Conservation (phyloP, 1,139 yeast genomes). For the Scheffersomyces insectosa region DNA sequence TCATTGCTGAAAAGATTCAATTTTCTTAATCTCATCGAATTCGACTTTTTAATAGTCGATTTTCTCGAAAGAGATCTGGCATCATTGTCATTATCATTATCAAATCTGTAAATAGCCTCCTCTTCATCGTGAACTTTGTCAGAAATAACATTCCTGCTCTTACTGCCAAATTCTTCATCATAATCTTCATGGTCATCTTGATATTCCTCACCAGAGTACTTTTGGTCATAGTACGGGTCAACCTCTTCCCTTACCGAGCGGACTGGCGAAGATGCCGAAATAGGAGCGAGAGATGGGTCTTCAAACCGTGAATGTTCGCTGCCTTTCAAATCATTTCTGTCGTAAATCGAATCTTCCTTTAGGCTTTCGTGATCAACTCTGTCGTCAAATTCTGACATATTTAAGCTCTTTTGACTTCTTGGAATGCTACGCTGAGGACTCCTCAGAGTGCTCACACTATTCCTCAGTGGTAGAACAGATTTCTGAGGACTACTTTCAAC, state of each 20-base stretch:
- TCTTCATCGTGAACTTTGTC: slow-evolving; percentile 18
- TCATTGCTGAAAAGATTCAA: slow-evolving; percentile 35
- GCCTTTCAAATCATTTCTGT: background rate
- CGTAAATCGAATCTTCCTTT: too few species aligned
- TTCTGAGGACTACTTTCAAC: too few species aligned
- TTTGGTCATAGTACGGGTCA: too few species aligned
- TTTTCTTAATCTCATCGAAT: slow-evolving; percentile 46
- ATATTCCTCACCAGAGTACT: too few species aligned
- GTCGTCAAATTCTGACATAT: background rate
- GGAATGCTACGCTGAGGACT: background rate
- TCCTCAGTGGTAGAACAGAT: too few species aligned
- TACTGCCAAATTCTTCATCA: too few species aligned
- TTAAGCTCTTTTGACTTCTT: background rate
- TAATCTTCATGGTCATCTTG: too few species aligned
- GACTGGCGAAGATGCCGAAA: background rate
- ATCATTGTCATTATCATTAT: slow-evolving; percentile 20
- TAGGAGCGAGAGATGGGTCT: background rate
- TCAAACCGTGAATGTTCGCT: background rate
- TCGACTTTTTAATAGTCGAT: slow-evolving; percentile 41
- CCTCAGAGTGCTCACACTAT: too few species aligned
- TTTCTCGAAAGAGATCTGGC: slow-evolving; percentile 35
- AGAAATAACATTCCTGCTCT: too few species aligned
- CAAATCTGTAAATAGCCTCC: slow-evolving; percentile 35
- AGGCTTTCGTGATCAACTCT: too few species aligned
- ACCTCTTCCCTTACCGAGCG: background rate